A percentile compares a stretch with the other conserved stretches of the same genome.
phyloP scores from a whole-genome alignment of 23 red algal species.

The Gracilaria gracilis region DNA sequence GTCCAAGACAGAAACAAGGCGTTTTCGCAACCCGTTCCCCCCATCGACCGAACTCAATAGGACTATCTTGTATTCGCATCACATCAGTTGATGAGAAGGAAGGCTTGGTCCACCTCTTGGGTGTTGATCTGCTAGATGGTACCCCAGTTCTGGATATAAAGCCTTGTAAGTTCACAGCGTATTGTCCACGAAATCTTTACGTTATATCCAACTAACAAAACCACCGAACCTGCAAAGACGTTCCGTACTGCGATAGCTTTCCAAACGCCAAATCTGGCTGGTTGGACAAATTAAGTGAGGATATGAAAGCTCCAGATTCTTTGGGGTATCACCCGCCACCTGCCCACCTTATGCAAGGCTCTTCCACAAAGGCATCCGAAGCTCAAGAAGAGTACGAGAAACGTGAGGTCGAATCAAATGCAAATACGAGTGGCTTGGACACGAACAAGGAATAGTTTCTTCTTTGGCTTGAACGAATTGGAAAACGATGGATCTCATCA shows the following conservation, averaged over 20 bases:
- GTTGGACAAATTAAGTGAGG: conserved; percentile 63
- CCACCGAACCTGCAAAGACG: neutral
- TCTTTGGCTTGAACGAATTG: neutral
- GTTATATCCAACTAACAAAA: neutral
- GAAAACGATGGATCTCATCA: no score
- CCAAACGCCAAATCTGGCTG: conserved; percentile 74
- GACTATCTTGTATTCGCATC: conserved; percentile 66
- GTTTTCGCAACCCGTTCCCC: conserved; percentile 84
- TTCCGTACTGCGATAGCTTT: conserved; percentile 77
- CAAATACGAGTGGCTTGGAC: neutral
- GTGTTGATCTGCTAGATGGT: conserved; percentile 83
- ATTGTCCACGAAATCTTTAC: neutral
- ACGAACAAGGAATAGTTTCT: neutral
- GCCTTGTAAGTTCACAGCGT: conserved; percentile 50
- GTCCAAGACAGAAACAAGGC: conserved; percentile 62
- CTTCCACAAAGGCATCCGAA: neutral
- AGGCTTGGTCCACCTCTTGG: conserved; percentile 69
- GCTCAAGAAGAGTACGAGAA: neutral
- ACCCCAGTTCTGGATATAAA: conserved; percentile 86
- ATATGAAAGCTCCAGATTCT: conserved; percentile 77
- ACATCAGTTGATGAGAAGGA: conserved; percentile 67
- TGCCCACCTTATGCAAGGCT: conserved; percentile 47
- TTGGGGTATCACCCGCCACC: conserved; percentile 67
- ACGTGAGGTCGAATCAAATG: neutral
- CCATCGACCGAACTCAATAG: conserved; percentile 78